Evolutionary conservation across 306 rosid species (phyloP).

Genomic region (Vigna unguiculata): DNA sequence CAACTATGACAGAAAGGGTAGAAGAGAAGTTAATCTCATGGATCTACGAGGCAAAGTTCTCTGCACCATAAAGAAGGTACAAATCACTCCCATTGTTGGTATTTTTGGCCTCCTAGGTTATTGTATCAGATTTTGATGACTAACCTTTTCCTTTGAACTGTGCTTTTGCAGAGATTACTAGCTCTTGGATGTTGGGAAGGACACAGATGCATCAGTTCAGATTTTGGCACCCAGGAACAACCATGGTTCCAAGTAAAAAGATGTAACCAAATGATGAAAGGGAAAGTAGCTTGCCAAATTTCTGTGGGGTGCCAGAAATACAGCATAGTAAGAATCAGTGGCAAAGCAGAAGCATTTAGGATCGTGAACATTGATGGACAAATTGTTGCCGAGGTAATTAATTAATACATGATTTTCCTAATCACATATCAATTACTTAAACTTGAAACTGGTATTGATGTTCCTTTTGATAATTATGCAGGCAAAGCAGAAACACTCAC

Average conservation of each 20-base stretch:
- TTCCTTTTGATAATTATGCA: slow-evolving; percentile 40
- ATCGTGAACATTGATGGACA: slow-evolving; percentile 60
- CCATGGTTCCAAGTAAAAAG: slow-evolving; percentile 74
- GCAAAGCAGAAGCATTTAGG: slow-evolving; percentile 55
- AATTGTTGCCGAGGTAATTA: slow-evolving; percentile 76
- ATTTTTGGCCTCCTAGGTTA: not conserved
- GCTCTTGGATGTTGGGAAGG: slow-evolving; percentile 86
- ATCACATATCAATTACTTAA: not conserved
- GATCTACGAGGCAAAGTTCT: slow-evolving; percentile 72
- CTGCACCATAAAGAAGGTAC: slow-evolving; percentile 70
- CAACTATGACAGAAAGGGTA: slow-evolving; percentile 75
- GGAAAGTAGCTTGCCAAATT: slow-evolving; percentile 63
- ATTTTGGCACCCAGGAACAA: slow-evolving; percentile 40
- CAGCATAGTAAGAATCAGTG: slow-evolving; percentile 54
- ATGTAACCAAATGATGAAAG: slow-evolving; percentile 45
- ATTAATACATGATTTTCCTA: not conserved
- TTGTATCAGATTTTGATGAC: not conserved
- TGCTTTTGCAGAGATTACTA: slow-evolving; percentile 59
- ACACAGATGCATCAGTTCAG: slow-evolving; percentile 46
- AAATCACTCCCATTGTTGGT: not conserved
- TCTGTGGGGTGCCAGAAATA: slow-evolving; percentile 60
- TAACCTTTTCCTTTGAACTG: not conserved
- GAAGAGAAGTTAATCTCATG: slow-evolving; percentile 83
- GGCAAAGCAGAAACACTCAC: slow-evolving; percentile 69
- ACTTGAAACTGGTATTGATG: slow-evolving; percentile 24